phyloP scores from a whole-genome alignment of 352 stramenopile genomes.

The Pythium grandisporangium region DNA sequence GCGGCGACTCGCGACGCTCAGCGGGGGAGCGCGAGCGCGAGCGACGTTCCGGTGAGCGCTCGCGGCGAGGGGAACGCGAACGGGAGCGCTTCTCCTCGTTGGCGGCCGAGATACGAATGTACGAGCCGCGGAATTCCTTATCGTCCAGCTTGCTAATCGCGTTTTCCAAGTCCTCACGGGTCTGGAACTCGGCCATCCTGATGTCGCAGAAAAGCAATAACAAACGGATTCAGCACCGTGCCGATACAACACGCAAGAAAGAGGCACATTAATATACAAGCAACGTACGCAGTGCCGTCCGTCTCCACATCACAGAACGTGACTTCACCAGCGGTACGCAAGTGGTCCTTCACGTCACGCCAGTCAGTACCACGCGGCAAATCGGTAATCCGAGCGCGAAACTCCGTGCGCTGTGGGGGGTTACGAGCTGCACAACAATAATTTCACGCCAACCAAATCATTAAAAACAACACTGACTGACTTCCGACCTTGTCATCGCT shows the following conservation, averaged over 20 bases:
- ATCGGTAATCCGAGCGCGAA: conserved; percentile 67
- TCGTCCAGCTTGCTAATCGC: conserved; percentile 81
- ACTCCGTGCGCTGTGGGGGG: conserved; percentile 67
- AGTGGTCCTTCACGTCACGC: conserved; percentile 84
- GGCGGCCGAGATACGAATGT: conserved; percentile 53
- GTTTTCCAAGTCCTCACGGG: conserved; percentile 78
- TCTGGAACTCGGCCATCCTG: conserved; percentile 75
- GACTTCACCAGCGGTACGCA: conserved; percentile 75
- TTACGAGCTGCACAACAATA: conserved; percentile 30
- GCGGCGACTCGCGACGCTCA: conserved; percentile 48
- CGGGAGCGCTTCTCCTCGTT: conserved; percentile 24
- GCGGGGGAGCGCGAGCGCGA: conserved; percentile 64
- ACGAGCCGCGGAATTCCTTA: conserved; percentile 82
- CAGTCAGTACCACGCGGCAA: conserved; percentile 72
- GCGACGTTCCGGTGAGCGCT: conserved; percentile 41
- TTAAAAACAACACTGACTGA: neutral
- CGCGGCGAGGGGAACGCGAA: conserved; percentile 50
- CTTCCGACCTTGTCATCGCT: too few species aligned
- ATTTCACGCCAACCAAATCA: neutral
- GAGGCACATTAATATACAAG: neutral
- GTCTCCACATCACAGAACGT: conserved; percentile 80
- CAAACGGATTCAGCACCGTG: neutral
- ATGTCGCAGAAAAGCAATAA: neutral
- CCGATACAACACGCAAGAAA: too few species aligned
- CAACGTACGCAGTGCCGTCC: conserved; percentile 73